These are phyloP conservation scores for Globisporangium yorkense DNA, from an alignment of 352 stramenopile species.

Conservation along the genomic window DNA sequence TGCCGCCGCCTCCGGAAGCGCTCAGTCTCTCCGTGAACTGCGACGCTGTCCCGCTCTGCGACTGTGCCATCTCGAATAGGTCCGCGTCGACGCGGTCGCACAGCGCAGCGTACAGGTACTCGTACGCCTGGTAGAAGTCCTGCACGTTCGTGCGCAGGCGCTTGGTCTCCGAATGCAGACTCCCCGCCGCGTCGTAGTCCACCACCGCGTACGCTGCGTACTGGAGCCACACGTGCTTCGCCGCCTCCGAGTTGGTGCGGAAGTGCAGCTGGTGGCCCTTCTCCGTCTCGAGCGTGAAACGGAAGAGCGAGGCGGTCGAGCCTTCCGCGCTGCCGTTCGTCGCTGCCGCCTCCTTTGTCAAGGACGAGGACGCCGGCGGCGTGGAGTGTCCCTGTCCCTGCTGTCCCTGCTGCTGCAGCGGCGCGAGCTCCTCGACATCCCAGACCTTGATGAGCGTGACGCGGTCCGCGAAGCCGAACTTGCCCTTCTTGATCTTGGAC, in stretches of 20 bases:
- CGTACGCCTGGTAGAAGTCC: conserved; percentile 76
- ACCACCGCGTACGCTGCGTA: conserved; percentile 55
- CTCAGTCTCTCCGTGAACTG: not conserved
- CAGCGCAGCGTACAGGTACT: conserved; percentile 61
- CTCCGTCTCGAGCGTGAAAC: conserved; percentile 77
- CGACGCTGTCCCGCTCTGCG: not conserved
- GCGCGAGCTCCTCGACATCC: conserved; percentile 52
- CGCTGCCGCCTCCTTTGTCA: not conserved
- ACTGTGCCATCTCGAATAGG: conserved; percentile 9
- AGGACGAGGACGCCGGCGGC: not conserved
- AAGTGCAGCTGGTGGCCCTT: conserved; percentile 85
- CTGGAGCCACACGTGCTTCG: conserved; percentile 79
- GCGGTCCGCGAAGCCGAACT: conserved; percentile 79
- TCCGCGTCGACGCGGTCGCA: conserved; percentile 47
- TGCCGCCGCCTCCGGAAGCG: conserved; percentile 2
- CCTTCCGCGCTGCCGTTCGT: not conserved
- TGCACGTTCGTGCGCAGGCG: conserved; percentile 39
- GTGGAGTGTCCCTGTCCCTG: not conserved
- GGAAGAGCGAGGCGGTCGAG: conserved; percentile 39
- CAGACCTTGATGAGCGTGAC: conserved; percentile 69
- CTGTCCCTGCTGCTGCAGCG: conserved; percentile 1
- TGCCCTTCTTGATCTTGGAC: conserved; percentile 87
- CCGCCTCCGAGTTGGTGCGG: conserved; percentile 75
- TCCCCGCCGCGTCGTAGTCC: conserved; percentile 39
- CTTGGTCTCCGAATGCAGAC: conserved; percentile 21